These are phyloP conservation scores for Acrodontium crateriforme DNA, from an alignment of 2,329 filamentous ascomycete genomes.

Conservation along the genomic window DNA sequence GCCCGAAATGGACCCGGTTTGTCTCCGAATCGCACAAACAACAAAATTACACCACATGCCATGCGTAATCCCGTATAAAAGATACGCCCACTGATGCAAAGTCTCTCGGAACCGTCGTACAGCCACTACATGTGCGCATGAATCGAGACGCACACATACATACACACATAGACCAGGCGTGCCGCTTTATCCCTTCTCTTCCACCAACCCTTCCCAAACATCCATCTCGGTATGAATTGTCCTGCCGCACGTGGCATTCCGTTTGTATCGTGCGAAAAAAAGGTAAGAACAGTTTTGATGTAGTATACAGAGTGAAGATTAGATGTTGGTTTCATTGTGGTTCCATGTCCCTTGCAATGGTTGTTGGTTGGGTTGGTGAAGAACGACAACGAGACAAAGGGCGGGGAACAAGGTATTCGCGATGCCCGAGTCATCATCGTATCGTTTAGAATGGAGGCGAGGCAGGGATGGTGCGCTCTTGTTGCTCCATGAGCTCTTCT, in stretches of 20 bases:
- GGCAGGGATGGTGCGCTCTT: constrained; percentile 39
- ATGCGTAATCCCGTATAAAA: too few species aligned
- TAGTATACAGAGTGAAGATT: constrained; percentile 12
- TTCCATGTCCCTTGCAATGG: neutral
- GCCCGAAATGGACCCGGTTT: too few species aligned
- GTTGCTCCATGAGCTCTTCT: constrained; percentile 78
- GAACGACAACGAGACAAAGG: neutral
- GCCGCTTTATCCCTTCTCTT: neutral
- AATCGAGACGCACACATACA: constrained; percentile 1
- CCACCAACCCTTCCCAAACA: neutral
- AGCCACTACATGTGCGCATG: too few species aligned
- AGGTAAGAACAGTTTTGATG: neutral
- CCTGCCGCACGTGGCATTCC: neutral
- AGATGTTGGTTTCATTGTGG: neutral
- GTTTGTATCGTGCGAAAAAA: constrained; percentile 3
- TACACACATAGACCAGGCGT: neutral
- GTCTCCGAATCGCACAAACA: too few species aligned
- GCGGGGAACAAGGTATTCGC: neutral
- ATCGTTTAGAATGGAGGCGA: constrained; percentile 22
- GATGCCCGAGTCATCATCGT: too few species aligned
- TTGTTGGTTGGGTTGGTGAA: neutral
- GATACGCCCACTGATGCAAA: too few species aligned
- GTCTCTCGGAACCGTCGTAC: too few species aligned
- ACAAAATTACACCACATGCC: too few species aligned
- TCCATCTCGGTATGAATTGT: neutral